Conservation (phyloP, 2,329 filamentous ascomycete species). For the Coniella vitis region DNA sequence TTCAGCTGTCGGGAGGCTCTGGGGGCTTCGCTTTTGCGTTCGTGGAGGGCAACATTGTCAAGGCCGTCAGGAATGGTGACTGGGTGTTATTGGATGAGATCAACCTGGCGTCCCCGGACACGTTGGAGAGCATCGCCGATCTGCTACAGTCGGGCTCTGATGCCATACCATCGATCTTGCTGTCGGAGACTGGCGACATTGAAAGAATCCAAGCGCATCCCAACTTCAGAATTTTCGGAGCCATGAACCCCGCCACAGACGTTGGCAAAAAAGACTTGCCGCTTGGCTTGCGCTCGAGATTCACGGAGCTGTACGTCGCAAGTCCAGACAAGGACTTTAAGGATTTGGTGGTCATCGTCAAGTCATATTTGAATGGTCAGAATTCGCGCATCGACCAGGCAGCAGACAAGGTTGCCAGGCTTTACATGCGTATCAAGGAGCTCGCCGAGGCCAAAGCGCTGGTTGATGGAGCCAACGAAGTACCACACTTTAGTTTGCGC, state of each 20-base stretch:
- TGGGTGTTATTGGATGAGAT: constrained; percentile 98
- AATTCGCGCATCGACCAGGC: constrained; percentile 66
- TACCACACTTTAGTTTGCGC: constrained; percentile 92
- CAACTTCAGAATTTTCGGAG: constrained; percentile 91
- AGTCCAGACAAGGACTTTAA: constrained; percentile 83
- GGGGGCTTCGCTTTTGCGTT: constrained; percentile 89
- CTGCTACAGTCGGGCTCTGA: constrained; percentile 68
- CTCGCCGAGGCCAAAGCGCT: constrained; percentile 75
- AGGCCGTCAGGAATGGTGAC: constrained; percentile 90
- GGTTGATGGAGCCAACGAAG: constrained; percentile 91
- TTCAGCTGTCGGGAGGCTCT: constrained; percentile 66
- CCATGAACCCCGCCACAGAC: constrained; percentile 98
- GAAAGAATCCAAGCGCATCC: constrained; percentile 85
- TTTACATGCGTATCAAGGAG: constrained; percentile 83
- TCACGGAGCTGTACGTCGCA: constrained; percentile 91
- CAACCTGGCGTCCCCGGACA: constrained; percentile 91
- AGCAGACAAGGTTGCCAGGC: constrained; percentile 71
- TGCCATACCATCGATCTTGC: constrained; percentile 70
- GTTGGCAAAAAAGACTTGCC: constrained; percentile 93
- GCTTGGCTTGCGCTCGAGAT: constrained; percentile 79
- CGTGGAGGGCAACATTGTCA: constrained; percentile 91
- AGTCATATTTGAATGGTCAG: constrained; percentile 72
- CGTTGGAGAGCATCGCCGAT: constrained; percentile 87
- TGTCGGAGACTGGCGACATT: constrained; percentile 90
- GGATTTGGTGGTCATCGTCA: constrained; percentile 81